Evolutionary conservation across 495 filamentous ascomycete genomes (phyloP), one percentile per base, ranked within the genome.

Genomic region (Daldinia decipiens): DNA sequence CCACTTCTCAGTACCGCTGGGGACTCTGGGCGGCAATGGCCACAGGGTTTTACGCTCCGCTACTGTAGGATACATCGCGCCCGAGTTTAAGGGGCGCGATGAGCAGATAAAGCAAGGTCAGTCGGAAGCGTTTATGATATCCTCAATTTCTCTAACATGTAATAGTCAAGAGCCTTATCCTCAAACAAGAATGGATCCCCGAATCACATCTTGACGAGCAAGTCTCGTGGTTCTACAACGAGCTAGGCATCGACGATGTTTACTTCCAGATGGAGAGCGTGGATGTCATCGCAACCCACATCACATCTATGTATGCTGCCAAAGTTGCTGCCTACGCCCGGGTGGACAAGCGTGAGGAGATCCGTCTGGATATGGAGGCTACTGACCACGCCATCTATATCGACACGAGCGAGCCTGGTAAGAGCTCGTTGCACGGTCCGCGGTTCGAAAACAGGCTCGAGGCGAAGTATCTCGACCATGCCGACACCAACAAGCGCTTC

Each of bases 321-420:
- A 99, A 99, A 83, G 89, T 98, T 50, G 96, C 96, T 5, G 95
- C 95, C 1, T 97, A 91, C 74, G 92, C 95, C 19, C 91, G 95
- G 62, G 92, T 97, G 74, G 95, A 99, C 79, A 96, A 95, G 82
- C 89, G 89, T 52, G 85, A 98, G 61, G 94, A 98, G 80, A 98
- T 99, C 67, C 89, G 93, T 19, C 79, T 99, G 21, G 95, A 99
- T 78, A 97, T 97, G 87, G 95, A 99, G 78, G 92, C 90, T 36
- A 85, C 87, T 53, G 96, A 98, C 79, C 96, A 98, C 79, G 95
- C 95, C 43, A 95, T 98, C 76, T 99, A 98, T 79, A 98, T 99
- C 71, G 95, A 99, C 76, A 99, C 96, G 13, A 97, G 93, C 79
- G 90, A 88, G 72, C 96, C 95, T 11, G 95, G 95, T 71, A 81